Conservation (phyloP, 495 filamentous ascomycete genomes). For the Annulohypoxylon stygium region DNA sequence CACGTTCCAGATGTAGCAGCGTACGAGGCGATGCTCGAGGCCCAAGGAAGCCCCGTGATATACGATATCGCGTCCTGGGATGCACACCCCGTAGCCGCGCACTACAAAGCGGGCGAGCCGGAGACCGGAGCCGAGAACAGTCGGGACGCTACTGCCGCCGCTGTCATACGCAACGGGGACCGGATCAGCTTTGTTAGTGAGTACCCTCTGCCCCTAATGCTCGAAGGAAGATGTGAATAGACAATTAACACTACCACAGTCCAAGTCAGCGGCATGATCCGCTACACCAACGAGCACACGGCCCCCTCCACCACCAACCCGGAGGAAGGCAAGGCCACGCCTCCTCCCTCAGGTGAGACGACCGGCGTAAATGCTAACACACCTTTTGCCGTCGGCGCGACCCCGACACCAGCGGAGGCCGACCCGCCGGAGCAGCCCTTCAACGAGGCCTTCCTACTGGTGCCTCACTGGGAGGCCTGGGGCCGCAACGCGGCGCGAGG, state of each 20-base stretch:
- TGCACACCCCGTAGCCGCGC: conserved; percentile 78
- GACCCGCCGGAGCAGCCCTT: conserved; percentile 67
- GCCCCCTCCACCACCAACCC: conserved; percentile 14
- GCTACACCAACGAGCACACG: conserved; percentile 64
- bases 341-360: not conserved
- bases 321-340: not conserved
- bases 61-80: conserved; percentile 77
- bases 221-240: too few species aligned
- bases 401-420: not conserved
- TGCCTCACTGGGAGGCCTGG: conserved; percentile 76
- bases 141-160: conserved; percentile 21
- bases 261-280: conserved; percentile 74
- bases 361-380: not conserved
- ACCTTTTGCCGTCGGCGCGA: not conserved
- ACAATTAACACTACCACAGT: too few species aligned
- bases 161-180: conserved; percentile 54
- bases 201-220: too few species aligned
- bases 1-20: conserved; percentile 50
- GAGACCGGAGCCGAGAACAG: conserved; percentile 29
- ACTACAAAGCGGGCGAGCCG: conserved; percentile 63
- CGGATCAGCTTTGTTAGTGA: conserved; percentile 73
- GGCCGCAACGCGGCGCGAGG: conserved; percentile 51
- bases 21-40: conserved; percentile 55
- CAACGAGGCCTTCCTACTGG: conserved; percentile 80
- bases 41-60: conserved; percentile 50